These are phyloP conservation scores for Aspergillus candidus DNA, from an alignment of 2,329 filamentous ascomycete genomes.

Conservation along the genomic window DNA sequence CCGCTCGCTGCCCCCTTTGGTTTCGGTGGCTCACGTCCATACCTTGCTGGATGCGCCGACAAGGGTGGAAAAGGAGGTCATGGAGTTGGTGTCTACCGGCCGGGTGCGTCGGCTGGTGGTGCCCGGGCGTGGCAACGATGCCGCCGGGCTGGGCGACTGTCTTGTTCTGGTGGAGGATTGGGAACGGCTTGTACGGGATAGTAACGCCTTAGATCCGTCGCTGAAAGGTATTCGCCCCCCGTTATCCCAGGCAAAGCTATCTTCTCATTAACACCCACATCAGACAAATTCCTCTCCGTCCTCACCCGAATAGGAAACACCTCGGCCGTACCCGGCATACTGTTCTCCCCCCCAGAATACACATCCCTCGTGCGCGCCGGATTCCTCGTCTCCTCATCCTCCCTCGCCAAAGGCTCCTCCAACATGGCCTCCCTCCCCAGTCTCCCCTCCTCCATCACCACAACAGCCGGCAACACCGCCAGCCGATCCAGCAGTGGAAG, in stretches of 20 bases:
- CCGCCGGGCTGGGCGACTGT: constrained; percentile 53
- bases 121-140: constrained; percentile 52
- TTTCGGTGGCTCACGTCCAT: constrained; percentile 56
- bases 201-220: constrained; percentile 26
- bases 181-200: constrained; percentile 39
- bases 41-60: constrained; percentile 53
- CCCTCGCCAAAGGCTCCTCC: constrained; percentile 32
- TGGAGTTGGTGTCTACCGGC: constrained; percentile 46
- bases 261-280: constrained; percentile 2
- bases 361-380: constrained; percentile 47
- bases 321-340: constrained; percentile 39
- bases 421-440: constrained; percentile 38
- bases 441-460: constrained; percentile 18
- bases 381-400: constrained; percentile 49
- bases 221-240: constrained; percentile 27
- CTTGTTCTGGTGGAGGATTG: constrained; percentile 51
- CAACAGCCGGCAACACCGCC: constrained; percentile 16
- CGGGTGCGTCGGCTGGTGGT: constrained; percentile 51
- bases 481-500: constrained; percentile 20
- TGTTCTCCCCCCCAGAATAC: constrained; percentile 44
- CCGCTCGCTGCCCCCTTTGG: constrained; percentile 50
- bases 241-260: neutral
- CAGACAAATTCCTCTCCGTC: constrained; percentile 47
- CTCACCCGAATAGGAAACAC: constrained; percentile 44
- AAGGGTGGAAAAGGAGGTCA: constrained; percentile 54